phyloP scores from a whole-genome alignment of 768 basidiomycete species.

The Cystobasidium ongulense region DNA sequence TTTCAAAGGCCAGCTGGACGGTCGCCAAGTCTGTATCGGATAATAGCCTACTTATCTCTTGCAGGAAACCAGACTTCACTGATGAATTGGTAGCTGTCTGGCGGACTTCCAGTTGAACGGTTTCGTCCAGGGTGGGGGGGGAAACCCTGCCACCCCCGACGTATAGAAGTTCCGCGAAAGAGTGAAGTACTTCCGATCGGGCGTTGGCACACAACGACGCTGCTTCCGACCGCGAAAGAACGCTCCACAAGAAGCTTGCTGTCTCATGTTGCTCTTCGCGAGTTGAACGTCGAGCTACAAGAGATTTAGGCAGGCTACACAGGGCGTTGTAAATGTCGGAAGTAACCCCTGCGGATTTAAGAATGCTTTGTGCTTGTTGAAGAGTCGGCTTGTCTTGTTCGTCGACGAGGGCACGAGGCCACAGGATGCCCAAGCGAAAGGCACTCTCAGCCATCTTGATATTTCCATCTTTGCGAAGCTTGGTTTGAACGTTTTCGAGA shows the following conservation, averaged over 20 bases:
- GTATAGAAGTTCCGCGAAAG: background rate
- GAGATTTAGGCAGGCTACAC: no score
- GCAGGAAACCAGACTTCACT: background rate
- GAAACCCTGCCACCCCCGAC: background rate
- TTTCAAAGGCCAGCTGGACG: background rate
- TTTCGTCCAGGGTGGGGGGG: background rate
- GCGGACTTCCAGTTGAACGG: background rate
- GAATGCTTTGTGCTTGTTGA: background rate
- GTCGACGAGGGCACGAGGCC: background rate
- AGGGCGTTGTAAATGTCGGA: no score
- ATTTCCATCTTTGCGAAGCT: background rate
- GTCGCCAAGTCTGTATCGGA: background rate
- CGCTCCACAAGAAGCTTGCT: background rate
- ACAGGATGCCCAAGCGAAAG: background rate
- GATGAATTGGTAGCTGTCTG: background rate
- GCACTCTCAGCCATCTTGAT: background rate
- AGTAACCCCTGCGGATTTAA: background rate
- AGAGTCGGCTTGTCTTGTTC: background rate
- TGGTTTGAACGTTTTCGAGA: background rate
- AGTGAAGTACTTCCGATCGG: background rate
- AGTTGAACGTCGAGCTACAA: no score
- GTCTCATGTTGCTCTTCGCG: no score
- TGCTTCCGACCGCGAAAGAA: background rate
- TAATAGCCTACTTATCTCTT: background rate
- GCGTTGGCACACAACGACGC: background rate